Percentiles rank a stretch among this genome's conserved stretches.
phyloP scores from a whole-genome alignment of 352 stramenopile genomes.

The Thraustotheca clavata region DNA sequence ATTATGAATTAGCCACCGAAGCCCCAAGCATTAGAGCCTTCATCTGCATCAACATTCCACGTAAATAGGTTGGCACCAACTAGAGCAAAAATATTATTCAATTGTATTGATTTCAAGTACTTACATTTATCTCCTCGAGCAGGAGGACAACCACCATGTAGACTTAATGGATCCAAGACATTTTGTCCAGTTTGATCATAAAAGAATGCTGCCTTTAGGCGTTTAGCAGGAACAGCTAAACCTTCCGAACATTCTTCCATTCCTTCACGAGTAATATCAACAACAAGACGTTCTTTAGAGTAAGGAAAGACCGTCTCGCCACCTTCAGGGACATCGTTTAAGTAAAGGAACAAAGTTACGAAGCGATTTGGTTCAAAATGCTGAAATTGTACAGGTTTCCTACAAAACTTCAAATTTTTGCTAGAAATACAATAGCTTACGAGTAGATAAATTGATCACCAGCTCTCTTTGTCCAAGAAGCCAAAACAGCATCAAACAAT shows the following conservation, averaged over 20 bases:
- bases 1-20: neutral
- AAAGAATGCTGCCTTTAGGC: conserved; percentile 18
- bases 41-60: conserved; percentile 57
- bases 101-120: neutral
- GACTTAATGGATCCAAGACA: neutral
- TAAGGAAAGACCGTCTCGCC: conserved; percentile 84
- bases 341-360: conserved; percentile 86
- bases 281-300: conserved; percentile 15
- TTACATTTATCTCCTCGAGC: conserved; percentile 15
- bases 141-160: conserved; percentile 16
- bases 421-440: neutral
- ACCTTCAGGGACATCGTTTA: conserved; percentile 68
- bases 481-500: conserved; percentile 41
- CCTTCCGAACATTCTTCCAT: conserved; percentile 22
- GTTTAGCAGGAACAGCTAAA: neutral
- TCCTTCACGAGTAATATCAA: neutral
- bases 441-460: conserved; percentile 14
- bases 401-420: neutral
- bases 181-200: conserved; percentile 16
- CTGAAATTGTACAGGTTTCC: conserved; percentile 5
- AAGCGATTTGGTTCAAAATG: conserved; percentile 55
- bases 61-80: conserved; percentile 61
- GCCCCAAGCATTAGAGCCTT: conserved; percentile 44
- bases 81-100: conserved; percentile 23
- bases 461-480: conserved; percentile 27